Percentiles rank a stretch among this genome's conserved stretches.
Conservation (phyloP, 129 eudicot genomes). For the Sambucus nigra region DNA sequence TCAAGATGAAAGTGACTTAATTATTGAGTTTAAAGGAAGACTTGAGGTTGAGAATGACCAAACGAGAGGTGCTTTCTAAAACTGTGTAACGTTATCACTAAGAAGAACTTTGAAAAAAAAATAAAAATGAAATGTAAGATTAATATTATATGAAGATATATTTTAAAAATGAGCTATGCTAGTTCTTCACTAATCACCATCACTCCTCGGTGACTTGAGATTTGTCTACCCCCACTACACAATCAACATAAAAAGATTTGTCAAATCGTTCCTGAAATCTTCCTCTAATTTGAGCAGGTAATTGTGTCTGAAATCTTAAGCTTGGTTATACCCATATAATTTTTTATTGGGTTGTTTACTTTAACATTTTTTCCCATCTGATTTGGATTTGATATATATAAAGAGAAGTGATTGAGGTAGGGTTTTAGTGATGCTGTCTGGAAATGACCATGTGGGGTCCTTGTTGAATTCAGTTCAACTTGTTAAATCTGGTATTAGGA, state of each 20-base stretch:
- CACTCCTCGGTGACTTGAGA: neutral
- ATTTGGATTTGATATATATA: neutral
- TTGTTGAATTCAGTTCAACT: constrained; percentile 47
- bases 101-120: no score
- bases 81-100: no score
- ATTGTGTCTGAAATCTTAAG: neutral
- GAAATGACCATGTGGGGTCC: constrained; percentile 65
- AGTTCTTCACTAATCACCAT: neutral
- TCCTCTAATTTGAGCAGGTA: neutral
- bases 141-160: no score
- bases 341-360: neutral
- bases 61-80: no score
- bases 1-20: no score
- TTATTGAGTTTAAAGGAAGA: no score
- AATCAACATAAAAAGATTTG: no score
- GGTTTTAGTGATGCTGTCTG: constrained; percentile 49
- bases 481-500: constrained; percentile 48
- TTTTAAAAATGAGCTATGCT: no score
- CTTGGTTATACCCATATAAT: no score
- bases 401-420: constrained; percentile 16
- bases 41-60: no score
- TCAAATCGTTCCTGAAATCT: neutral
- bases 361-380: constrained; percentile 4
- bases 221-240: no score
- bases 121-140: no score